A percentile compares a stretch with the other conserved stretches of the same genome.
Evolutionary conservation across 2,329 filamentous ascomycete species (phyloP).

Genomic region (Annulohypoxylon truncatum): DNA sequence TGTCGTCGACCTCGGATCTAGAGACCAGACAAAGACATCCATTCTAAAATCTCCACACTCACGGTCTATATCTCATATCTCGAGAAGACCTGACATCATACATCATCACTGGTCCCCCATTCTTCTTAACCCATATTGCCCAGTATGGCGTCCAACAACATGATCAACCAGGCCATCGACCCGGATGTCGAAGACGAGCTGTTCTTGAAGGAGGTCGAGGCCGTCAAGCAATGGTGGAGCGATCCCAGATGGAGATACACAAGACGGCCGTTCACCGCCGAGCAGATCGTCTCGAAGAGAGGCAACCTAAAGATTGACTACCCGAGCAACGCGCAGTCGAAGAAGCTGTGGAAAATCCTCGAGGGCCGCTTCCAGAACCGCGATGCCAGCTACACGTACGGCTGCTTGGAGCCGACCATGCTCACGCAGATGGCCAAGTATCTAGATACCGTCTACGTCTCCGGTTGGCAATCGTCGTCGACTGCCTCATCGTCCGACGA

Average conservation of each 20-base stretch:
- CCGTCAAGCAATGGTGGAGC: conserved; percentile 94
- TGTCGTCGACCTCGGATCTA: background rate
- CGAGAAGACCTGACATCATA: conserved; percentile 12
- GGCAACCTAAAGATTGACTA: conserved; percentile 92
- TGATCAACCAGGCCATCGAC: conserved; percentile 68
- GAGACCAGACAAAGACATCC: background rate
- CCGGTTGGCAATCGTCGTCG: conserved; percentile 97
- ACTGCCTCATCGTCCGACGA: conserved; percentile 96
- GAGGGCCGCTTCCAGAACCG: conserved; percentile 87
- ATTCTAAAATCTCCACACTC: background rate
- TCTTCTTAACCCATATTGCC: conserved; percentile 33
- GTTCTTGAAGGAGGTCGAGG: conserved; percentile 84
- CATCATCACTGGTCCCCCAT: conserved; percentile 3
- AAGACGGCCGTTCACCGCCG: conserved; percentile 91
- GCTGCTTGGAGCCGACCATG: conserved; percentile 97
- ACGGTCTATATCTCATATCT: background rate
- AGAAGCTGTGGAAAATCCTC: conserved; percentile 94
- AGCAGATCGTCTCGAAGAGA: conserved; percentile 96
- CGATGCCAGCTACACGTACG: conserved; percentile 93
- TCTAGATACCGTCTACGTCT: conserved; percentile 97
- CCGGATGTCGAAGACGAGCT: conserved; percentile 70
- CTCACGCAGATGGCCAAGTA: conserved; percentile 99
- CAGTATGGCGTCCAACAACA: conserved; percentile 71
- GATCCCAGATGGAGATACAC: conserved; percentile 94
- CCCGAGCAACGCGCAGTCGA: conserved; percentile 86